Evolutionary conservation across 371 early-diverging fungal genomes (phyloP).

Genomic region (Actinomortierella wolfii): DNA sequence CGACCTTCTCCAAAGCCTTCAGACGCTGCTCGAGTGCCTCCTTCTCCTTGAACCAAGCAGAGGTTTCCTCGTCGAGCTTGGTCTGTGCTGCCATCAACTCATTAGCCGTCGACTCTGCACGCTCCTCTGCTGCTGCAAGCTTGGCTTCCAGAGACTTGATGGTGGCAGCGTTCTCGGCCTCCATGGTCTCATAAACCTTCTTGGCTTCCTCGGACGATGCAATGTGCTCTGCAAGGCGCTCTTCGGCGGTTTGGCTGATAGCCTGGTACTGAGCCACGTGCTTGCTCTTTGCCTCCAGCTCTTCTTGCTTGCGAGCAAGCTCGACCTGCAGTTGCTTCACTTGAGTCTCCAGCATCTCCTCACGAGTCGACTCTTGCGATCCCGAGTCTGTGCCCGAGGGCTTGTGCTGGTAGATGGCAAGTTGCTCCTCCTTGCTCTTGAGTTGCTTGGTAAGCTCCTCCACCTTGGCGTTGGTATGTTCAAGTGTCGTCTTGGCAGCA

Average conservation of each 20-base stretch:
- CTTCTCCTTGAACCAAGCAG: conserved; percentile 44
- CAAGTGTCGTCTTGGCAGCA: conserved; percentile 45
- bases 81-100: conserved; percentile 54
- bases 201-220: conserved; percentile 54
- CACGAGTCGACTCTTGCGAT: conserved; percentile 24
- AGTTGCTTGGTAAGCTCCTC: conserved; percentile 54
- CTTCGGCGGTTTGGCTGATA: conserved; percentile 53
- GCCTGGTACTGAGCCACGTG: conserved; percentile 59
- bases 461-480: conserved; percentile 48
- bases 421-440: conserved; percentile 46
- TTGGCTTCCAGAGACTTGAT: conserved; percentile 39
- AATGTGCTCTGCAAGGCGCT: conserved; percentile 49
- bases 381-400: conserved; percentile 16
- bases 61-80: conserved; percentile 50
- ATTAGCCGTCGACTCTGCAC: conserved; percentile 42
- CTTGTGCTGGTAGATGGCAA: conserved; percentile 38
- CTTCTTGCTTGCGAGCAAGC: conserved; percentile 38
- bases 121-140: conserved; percentile 38
- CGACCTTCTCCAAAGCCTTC: conserved; percentile 44
- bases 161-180: conserved; percentile 31
- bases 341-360: conserved; percentile 39
- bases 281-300: conserved; percentile 46
- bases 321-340: conserved; percentile 32
- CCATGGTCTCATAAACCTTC: conserved; percentile 41
- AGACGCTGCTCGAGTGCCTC: conserved; percentile 48